Conservation (phyloP, 176 grass and related monocot species). For the Thinopyrum elongatum region DNA sequence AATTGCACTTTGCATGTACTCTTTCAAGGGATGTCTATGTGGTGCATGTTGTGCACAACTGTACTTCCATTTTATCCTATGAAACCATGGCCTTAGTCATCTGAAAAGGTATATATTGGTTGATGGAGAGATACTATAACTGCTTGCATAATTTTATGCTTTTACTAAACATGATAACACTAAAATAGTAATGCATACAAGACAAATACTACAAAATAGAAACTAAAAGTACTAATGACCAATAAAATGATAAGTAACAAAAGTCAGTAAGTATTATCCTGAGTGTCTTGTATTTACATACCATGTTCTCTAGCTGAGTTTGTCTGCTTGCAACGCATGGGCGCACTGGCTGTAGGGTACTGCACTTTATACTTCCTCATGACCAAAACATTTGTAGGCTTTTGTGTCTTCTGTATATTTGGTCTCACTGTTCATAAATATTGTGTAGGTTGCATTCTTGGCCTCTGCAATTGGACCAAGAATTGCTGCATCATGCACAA, state of each 20-base stretch:
- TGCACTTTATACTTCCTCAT: neutral
- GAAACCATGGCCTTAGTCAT: neutral
- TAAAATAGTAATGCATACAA: neutral
- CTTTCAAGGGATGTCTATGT: neutral
- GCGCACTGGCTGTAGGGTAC: neutral
- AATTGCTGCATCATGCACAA: conserved; percentile 90
- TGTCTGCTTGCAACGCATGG: neutral
- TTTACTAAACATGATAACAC: neutral
- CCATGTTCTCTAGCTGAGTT: neutral
- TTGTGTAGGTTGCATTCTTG: conserved; percentile 83
- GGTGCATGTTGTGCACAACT: neutral
- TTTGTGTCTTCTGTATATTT: conserved; percentile 9
- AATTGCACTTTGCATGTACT: neutral
- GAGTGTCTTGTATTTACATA: neutral
- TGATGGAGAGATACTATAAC: neutral
- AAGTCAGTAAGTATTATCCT: neutral
- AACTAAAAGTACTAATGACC: neutral
- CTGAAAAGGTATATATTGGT: neutral
- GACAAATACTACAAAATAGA: neutral
- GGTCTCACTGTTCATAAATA: conserved; percentile 18
- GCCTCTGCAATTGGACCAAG: conserved; percentile 88
- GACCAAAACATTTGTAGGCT: neutral
- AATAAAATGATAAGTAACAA: neutral
- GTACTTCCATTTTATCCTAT: neutral
- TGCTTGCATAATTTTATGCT: neutral